phyloP scores from a whole-genome alignment of 202 grass and related monocot species.

The Schoenoplectus triqueter region DNA sequence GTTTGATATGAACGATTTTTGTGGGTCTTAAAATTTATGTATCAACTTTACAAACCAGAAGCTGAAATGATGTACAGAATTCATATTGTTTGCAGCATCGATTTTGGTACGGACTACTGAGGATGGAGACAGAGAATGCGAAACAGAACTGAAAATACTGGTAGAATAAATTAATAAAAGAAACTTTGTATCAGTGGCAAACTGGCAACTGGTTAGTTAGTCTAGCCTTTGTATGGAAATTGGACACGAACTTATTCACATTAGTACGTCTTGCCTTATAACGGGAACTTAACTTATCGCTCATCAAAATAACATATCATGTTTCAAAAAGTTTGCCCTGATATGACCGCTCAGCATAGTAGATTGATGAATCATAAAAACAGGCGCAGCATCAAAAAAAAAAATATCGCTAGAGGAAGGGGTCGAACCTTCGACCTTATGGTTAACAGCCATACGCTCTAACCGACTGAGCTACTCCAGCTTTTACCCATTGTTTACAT shows the following conservation, averaged over 20 bases:
- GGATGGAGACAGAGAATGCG: background rate
- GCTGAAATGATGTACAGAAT: constrained; percentile 33
- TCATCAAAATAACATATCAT: too few relatives aligned
- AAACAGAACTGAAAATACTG: background rate
- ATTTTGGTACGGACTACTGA: background rate
- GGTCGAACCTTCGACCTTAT: constrained; percentile 80
- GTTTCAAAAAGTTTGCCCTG: too few relatives aligned
- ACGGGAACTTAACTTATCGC: too few relatives aligned
- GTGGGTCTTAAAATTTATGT: constrained; percentile 16
- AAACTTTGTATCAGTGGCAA: too few relatives aligned
- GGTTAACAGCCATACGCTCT: constrained; percentile 92
- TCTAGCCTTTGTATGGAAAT: too few relatives aligned
- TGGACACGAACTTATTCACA: too few relatives aligned
- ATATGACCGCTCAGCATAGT: too few relatives aligned
- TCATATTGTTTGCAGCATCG: background rate
- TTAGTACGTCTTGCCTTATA: too few relatives aligned
- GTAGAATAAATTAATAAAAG: background rate
- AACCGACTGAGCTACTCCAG: constrained; percentile 83
- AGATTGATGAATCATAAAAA: background rate
- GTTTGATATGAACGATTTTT: constrained; percentile 31
- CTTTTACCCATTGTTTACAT: background rate
- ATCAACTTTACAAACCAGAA: background rate
- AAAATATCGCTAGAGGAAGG: constrained; percentile 61
- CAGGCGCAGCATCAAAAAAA: background rate
- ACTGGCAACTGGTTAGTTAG: too few relatives aligned